Conservation (phyloP, 1,284 basidiomycete species). For the Ceratobasidium sp. region DNA sequence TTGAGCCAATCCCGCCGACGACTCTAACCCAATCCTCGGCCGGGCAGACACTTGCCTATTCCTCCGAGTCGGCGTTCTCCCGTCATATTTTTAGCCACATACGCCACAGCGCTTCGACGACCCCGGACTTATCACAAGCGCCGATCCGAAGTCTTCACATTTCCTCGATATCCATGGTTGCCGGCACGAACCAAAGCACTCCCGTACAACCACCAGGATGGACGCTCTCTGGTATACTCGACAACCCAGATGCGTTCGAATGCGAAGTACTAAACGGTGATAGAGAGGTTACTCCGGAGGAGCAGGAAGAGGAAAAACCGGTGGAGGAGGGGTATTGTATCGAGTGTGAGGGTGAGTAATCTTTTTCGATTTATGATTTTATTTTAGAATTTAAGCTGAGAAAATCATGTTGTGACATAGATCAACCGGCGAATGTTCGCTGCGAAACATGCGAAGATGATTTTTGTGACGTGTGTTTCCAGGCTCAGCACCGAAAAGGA, state of each 20-base stretch:
- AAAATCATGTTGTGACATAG: slow-evolving; percentile 58
- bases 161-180: too few species aligned
- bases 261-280: neutral
- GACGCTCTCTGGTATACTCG: slow-evolving; percentile 35
- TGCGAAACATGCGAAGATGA: slow-evolving; percentile 78
- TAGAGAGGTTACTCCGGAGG: neutral
- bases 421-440: slow-evolving; percentile 80
- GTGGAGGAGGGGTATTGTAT: slow-evolving; percentile 73
- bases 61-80: neutral
- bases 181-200: slow-evolving; percentile 3
- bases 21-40: neutral
- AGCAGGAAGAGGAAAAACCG: slow-evolving; percentile 50
- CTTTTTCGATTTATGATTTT: neutral
- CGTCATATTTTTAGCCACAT: too few species aligned
- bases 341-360: slow-evolving; percentile 19
- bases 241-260: slow-evolving; percentile 42
- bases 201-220: neutral
- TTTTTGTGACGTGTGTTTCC: slow-evolving; percentile 86
- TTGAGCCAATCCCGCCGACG: neutral
- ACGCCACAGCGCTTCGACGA: too few species aligned
- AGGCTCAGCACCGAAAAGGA: slow-evolving; percentile 83
- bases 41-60: neutral
- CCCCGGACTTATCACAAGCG: too few species aligned
- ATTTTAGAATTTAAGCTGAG: neutral
- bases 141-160: too few species aligned